Evolutionary conservation across 2,329 filamentous ascomycete genomes (phyloP).

Genomic region (Stagonosporopsis cucurbitacearum): DNA sequence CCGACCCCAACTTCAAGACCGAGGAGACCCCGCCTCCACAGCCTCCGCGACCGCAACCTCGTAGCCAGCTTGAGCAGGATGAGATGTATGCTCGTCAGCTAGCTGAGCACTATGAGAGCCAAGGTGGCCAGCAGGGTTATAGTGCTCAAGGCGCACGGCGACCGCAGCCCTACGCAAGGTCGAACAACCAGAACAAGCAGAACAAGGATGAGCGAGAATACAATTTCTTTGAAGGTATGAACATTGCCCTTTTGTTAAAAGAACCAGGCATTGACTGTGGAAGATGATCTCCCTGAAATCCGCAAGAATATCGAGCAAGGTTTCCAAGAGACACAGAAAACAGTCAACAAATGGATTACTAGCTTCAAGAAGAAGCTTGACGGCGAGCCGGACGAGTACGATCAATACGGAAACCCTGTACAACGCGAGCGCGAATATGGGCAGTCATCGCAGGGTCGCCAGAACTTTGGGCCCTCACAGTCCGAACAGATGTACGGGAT

Average conservation of each 20-base stretch:
- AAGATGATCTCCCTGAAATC: constrained; percentile 86
- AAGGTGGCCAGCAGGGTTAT: constrained; percentile 30
- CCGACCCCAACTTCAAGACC: constrained; percentile 58
- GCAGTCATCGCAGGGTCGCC: constrained; percentile 41
- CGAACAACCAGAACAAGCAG: constrained; percentile 10
- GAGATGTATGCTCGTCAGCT: constrained; percentile 91
- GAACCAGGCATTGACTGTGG: constrained; percentile 45
- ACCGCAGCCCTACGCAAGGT: constrained; percentile 52
- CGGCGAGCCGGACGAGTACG: constrained; percentile 73
- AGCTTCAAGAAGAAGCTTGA: constrained; percentile 93
- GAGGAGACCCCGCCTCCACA: constrained; percentile 71
- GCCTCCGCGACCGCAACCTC: constrained; percentile 77
- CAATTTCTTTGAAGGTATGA: constrained; percentile 78
- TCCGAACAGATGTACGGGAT: constrained; percentile 51
- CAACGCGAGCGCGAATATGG: constrained; percentile 19
- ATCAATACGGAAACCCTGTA: constrained; percentile 61
- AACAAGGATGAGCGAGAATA: constrained; percentile 66
- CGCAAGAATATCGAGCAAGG: constrained; percentile 92
- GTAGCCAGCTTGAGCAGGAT: constrained; percentile 86
- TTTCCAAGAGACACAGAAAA: constrained; percentile 90
- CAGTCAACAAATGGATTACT: constrained; percentile 91
- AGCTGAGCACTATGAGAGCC: constrained; percentile 80
- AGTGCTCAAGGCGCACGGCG: constrained; percentile 50
- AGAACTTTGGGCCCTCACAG: constrained; percentile 49
- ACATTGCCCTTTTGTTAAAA: constrained; percentile 42